Evolutionary conservation across 1,284 basidiomycete genomes (phyloP).

Genomic region (Cutaneotrichosporon spelunceum): DNA sequence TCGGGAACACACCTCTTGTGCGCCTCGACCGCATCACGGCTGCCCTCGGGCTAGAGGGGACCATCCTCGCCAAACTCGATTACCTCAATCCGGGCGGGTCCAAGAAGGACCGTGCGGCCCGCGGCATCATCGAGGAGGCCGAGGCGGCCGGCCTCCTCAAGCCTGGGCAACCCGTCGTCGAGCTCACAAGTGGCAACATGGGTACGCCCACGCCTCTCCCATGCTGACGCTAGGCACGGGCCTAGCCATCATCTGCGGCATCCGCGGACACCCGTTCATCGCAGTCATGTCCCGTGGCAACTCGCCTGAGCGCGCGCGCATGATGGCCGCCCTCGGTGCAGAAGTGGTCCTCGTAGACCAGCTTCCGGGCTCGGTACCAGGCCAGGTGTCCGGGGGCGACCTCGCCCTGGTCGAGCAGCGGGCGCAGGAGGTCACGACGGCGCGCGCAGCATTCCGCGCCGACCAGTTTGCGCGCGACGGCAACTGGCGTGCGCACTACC

Average conservation of each 20-base stretch:
- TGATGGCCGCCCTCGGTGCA: slow-evolving; percentile 10
- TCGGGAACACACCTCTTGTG: slow-evolving; percentile 4
- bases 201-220: neutral
- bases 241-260: slow-evolving; percentile 7
- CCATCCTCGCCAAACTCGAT: slow-evolving; percentile 11
- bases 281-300: slow-evolving; percentile 9
- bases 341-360: slow-evolving; percentile 9
- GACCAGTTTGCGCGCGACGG: slow-evolving; percentile 7
- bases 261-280: slow-evolving; percentile 2
- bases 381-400: slow-evolving; percentile 4
- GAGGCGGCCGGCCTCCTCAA: neutral
- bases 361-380: neutral
- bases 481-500: neutral
- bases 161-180: slow-evolving; percentile 7
- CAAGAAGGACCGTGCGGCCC: slow-evolving; percentile 8
- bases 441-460: slow-evolving; percentile 7
- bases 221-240: neutral
- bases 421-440: neutral
- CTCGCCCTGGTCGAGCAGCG: slow-evolving; percentile 3
- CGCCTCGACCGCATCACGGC: slow-evolving; percentile 9
- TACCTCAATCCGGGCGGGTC: slow-evolving; percentile 8
- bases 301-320: slow-evolving; percentile 6
- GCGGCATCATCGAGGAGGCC: slow-evolving; percentile 5
- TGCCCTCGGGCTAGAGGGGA: slow-evolving; percentile 1
- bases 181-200: slow-evolving; percentile 7